Evolutionary conservation across 805 yeast species (phyloP).

Genomic region (Teunomyces barrocoloradensis): DNA sequence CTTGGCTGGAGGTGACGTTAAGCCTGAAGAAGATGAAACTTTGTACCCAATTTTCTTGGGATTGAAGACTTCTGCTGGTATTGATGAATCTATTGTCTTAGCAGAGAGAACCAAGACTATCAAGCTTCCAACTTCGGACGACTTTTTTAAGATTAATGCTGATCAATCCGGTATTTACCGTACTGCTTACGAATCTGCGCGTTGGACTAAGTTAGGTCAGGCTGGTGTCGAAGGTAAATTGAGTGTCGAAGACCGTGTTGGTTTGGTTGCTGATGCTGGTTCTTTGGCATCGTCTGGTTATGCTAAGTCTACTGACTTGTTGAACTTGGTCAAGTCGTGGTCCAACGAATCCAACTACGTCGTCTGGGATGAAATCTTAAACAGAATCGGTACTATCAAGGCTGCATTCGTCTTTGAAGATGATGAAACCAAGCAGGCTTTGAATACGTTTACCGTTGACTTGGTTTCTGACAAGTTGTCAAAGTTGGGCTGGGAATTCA

Average conservation of each 20-base stretch:
- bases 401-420: conserved; percentile 57
- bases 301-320: conserved; percentile 58
- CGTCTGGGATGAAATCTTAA: conserved; percentile 63
- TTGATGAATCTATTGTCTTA: conserved; percentile 58
- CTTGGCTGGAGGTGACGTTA: conserved; percentile 74
- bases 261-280: conserved; percentile 76
- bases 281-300: conserved; percentile 70
- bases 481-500: conserved; percentile 64
- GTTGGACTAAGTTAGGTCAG: conserved; percentile 67
- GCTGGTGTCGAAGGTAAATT: conserved; percentile 57
- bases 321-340: conserved; percentile 61
- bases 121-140: conserved; percentile 36
- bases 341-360: conserved; percentile 57
- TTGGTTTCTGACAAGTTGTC: conserved; percentile 55
- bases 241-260: conserved; percentile 75
- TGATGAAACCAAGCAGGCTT: conserved; percentile 42
- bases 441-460: conserved; percentile 52
- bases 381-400: conserved; percentile 47
- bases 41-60: conserved; percentile 71
- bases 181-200: conserved; percentile 64
- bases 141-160: conserved; percentile 68
- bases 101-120: conserved; percentile 42
- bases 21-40: conserved; percentile 66
- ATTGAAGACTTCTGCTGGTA: conserved; percentile 56
- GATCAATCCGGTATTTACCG: conserved; percentile 75